Conservation (phyloP, 1,284 basidiomycete species). For the Leccinum fuscescens region DNA sequence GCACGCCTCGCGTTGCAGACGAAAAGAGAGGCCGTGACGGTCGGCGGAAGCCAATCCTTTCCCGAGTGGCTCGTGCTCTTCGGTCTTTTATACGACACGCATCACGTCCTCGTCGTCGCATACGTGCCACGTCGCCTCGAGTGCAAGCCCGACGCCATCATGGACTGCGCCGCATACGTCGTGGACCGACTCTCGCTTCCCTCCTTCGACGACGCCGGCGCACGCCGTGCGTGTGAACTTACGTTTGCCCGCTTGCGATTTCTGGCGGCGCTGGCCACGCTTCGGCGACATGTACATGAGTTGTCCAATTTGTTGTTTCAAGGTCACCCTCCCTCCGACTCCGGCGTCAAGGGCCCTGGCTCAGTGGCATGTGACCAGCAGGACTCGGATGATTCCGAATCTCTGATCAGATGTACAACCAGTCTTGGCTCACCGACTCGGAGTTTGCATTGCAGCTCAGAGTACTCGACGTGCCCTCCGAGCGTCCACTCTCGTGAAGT, state of each 20-base stretch:
- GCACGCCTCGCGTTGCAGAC: constrained; percentile 14
- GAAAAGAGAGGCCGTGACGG: not conserved
- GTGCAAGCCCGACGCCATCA: not conserved
- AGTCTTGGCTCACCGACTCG: constrained; percentile 8
- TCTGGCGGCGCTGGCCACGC: constrained; percentile 14
- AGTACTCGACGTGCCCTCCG: constrained; percentile 30
- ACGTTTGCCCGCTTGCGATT: constrained; percentile 22
- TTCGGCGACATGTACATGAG: constrained; percentile 21
- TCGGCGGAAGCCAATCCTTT: constrained; percentile 4
- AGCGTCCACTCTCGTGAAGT: not conserved
- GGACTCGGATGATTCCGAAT: constrained; percentile 2
- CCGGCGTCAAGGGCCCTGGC: not conserved
- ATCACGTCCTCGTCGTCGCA: constrained; percentile 21
- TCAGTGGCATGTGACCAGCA: not conserved
- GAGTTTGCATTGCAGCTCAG: constrained; percentile 12
- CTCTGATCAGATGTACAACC: not conserved
- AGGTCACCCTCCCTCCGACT: not conserved
- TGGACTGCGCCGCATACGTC: constrained; percentile 16
- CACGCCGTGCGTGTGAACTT: constrained; percentile 10
- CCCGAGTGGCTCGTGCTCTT: constrained; percentile 32
- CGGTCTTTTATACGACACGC: constrained; percentile 22
- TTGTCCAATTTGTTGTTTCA: constrained; percentile 16
- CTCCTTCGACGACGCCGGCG: not conserved
- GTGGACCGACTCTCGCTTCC: constrained; percentile 24
- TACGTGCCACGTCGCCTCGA: constrained; percentile 17